Evolutionary conservation across 164 flowering plant genomes (phyloP).

Genomic region (Nymphaea thermarum): DNA sequence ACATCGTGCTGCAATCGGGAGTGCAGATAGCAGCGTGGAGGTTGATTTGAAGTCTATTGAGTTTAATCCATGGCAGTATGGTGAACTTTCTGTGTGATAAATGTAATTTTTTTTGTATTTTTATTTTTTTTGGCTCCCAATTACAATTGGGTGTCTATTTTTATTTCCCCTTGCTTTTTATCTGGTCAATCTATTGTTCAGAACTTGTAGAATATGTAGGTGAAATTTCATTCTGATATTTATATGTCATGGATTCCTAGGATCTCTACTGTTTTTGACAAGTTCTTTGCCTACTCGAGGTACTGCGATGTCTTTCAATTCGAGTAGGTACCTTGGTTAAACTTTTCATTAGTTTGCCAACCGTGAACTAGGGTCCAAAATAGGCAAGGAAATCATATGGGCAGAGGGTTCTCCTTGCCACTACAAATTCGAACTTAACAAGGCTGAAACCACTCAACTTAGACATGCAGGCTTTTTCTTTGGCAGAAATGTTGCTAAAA

Average conservation of each 20-base stretch:
- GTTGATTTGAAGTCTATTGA: constrained; percentile 32
- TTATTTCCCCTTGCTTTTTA: neutral
- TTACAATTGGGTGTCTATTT: neutral
- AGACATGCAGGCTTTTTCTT: too few species aligned
- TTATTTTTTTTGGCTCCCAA: neutral
- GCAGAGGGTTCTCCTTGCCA: too few species aligned
- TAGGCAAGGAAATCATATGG: too few species aligned
- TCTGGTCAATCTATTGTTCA: neutral
- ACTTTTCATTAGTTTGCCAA: too few species aligned
- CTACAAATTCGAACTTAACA: too few species aligned
- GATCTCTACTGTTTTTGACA: neutral
- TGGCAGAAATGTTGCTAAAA: too few species aligned
- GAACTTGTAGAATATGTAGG: neutral
- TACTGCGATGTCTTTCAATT: too few species aligned
- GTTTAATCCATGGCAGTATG: constrained; percentile 82
- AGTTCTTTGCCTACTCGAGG: neutral
- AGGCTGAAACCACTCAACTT: too few species aligned
- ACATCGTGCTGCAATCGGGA: constrained; percentile 22
- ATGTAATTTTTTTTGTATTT: neutral
- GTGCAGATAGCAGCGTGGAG: constrained; percentile 11
- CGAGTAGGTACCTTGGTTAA: too few species aligned
- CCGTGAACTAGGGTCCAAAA: too few species aligned
- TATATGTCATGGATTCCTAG: neutral
- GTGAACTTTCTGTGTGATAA: constrained; percentile 7
- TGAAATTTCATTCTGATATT: neutral